A percentile compares a stretch with the other conserved stretches of the same genome.
Conservation (phyloP, 2,329 filamentous ascomycete species). For the Aureobasidium sp. region DNA sequence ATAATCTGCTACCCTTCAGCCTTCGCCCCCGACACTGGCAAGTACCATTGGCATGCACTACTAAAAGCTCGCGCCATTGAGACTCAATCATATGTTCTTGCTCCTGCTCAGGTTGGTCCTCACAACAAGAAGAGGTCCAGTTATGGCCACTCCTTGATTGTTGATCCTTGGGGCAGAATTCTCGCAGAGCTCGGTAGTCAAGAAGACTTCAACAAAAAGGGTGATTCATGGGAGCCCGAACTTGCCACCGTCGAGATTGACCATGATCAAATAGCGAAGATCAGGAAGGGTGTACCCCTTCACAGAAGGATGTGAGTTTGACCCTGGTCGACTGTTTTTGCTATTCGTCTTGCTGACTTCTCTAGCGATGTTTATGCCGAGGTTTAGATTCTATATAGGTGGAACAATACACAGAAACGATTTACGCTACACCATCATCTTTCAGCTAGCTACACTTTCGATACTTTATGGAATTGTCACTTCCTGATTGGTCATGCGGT, state of each 20-base stretch:
- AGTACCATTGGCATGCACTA: conserved; percentile 77
- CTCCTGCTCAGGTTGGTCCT: conserved; percentile 70
- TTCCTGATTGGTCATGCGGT: background rate
- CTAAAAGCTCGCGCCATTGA: conserved; percentile 79
- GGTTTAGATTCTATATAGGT: conserved; percentile 13
- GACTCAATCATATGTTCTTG: conserved; percentile 79
- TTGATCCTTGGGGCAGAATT: conserved; percentile 81
- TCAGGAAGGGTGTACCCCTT: conserved; percentile 32
- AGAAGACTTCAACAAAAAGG: conserved; percentile 31
- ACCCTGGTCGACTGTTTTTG: background rate
- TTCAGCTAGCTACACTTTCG: too few species aligned
- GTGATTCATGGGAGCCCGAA: conserved; percentile 32
- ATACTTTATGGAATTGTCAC: background rate
- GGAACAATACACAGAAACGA: background rate
- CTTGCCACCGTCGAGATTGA: conserved; percentile 36
- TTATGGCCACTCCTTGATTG: conserved; percentile 79
- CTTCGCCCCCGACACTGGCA: conserved; percentile 80
- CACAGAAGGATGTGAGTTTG: conserved; percentile 30
- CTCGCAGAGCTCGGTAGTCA: conserved; percentile 56
- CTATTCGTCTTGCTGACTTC: background rate
- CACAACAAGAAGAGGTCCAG: conserved; percentile 71
- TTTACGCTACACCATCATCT: background rate
- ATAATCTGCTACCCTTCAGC: conserved; percentile 82
- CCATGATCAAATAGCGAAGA: conserved; percentile 31
- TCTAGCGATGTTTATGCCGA: conserved; percentile 20